phyloP scores from a whole-genome alignment of 257 asterid genomes.

The Solanum sitiens region DNA sequence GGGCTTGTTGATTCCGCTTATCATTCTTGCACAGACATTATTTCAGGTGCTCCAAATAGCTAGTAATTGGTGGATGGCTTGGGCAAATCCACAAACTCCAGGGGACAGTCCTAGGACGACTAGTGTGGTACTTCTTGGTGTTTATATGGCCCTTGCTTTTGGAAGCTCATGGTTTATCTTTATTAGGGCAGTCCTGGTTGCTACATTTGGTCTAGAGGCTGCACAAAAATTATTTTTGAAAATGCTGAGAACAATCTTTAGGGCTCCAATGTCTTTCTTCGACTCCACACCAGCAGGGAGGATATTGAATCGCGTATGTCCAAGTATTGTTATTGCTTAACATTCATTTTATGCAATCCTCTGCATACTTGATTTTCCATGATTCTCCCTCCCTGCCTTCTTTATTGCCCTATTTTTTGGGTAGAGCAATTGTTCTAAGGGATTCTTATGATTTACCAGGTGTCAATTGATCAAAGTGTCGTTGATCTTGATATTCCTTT shows the following conservation, averaged over 20 bases:
- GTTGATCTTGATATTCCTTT: constrained; percentile 99
- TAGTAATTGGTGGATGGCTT: constrained; percentile 99
- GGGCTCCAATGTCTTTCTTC: constrained; percentile 94
- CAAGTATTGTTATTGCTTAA: background rate
- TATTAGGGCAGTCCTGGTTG: constrained; percentile 87
- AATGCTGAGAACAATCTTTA: constrained; percentile 69
- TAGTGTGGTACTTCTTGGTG: constrained; percentile 64
- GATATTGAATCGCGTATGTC: constrained; percentile 83
- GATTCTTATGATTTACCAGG: constrained; percentile 49
- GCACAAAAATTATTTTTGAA: constrained; percentile 78
- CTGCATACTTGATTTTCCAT: background rate
- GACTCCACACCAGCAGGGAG: constrained; percentile 98
- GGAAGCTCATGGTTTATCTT: constrained; percentile 95
- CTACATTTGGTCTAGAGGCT: constrained; percentile 95
- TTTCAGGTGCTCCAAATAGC: constrained; percentile 98
- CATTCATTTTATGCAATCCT: background rate
- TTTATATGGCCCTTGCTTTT: constrained; percentile 94
- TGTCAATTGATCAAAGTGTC: constrained; percentile 95
- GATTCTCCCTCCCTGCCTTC: background rate
- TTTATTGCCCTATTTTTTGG: background rate
- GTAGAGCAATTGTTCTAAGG: constrained; percentile 4
- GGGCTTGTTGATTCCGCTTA: constrained; percentile 79
- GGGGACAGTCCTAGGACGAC: constrained; percentile 73
- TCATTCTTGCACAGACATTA: constrained; percentile 77
- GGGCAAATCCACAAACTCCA: constrained; percentile 96